Evolutionary conservation across 305 asterid genomes (phyloP).

Genomic region (Fraxinus latifolia): DNA sequence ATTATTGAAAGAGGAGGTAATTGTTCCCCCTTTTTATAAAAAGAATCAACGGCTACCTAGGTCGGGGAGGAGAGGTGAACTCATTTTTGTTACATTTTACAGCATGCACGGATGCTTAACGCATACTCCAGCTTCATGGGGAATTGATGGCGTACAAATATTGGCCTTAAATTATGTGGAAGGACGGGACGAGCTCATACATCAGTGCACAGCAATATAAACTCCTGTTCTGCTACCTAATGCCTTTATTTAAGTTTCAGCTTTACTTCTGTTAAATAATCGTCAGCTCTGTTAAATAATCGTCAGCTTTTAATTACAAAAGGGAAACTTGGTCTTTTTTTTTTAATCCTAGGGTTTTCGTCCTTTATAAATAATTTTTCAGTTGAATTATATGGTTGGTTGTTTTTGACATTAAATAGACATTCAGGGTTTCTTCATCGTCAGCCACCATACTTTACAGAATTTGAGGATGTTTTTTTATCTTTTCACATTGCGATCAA

Average conservation of each 20-base stretch:
- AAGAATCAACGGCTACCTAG: background rate
- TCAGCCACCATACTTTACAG: background rate
- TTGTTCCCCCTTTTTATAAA: background rate
- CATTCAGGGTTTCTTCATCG: background rate
- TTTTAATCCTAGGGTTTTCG: background rate
- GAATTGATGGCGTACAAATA: background rate
- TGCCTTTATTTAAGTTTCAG: background rate
- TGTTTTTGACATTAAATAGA: background rate
- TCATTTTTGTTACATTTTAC: slow-evolving; percentile 19
- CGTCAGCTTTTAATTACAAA: background rate
- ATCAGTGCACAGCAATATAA: background rate
- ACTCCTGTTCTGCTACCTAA: background rate
- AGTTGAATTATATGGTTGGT: background rate
- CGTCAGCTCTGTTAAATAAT: background rate
- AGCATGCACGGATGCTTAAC: slow-evolving; percentile 36
- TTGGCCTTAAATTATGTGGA: background rate
- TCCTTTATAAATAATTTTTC: background rate
- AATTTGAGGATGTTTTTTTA: background rate
- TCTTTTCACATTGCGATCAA: background rate
- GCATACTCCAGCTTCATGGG: background rate
- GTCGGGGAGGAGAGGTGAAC: background rate
- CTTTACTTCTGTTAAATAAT: background rate
- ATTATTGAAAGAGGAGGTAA: slow-evolving; percentile 53
- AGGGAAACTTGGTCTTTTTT: background rate
- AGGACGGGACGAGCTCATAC: background rate